Base-by-base conservation (phyloP, 78 protist genomes). In the Dictyostelium intermedium region DNA sequence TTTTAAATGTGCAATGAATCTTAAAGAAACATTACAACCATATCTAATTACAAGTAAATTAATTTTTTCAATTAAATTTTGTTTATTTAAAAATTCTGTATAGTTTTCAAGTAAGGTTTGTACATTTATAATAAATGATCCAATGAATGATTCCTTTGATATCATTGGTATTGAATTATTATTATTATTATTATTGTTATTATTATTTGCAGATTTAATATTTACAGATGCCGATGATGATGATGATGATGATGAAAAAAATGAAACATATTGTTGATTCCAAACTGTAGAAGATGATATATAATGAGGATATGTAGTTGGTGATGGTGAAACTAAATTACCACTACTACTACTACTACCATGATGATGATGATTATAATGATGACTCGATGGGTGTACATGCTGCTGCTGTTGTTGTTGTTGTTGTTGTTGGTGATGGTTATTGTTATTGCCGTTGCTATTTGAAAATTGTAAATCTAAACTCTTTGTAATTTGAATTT, bases 221-320 rank as follows among this genome's bases (percentile, higher is more conserved):
- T 66, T 23, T 23, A 27, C 39, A 66, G 30, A 27, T 25, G 18
- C 32, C 9, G 25, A 25, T 0, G 72, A 61, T 66, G 74, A 27
- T 63, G 34, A 6, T 20, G 73, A 25, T 34, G 23, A 16, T 76
- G n/a, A 27, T 41, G 47, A 39, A n/a, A 39, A 76, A n/a, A 76
- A 76, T n/a, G 56, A 76, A 10, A n/a, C 14, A 76, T 76, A 76
- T 76, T 76, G 82, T 76, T 76, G 47, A 41, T 76, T 76, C 82
- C 82, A 76, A 37, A 76, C 32, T 9, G 13, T 20, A 7, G 82
- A 76, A 14, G 47, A 72, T 34, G 79, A 72, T 16, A 72, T 34
- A 72, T 72, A 34, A 34, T 34, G 56, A 20, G 82, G 47, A 76
- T 76, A 39, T 76, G 82, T 39, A 16, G 82, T 76, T 76, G 82